phyloP scores from a whole-genome alignment of 495 filamentous ascomycete species.

The Penicillium dipodomyicola region DNA sequence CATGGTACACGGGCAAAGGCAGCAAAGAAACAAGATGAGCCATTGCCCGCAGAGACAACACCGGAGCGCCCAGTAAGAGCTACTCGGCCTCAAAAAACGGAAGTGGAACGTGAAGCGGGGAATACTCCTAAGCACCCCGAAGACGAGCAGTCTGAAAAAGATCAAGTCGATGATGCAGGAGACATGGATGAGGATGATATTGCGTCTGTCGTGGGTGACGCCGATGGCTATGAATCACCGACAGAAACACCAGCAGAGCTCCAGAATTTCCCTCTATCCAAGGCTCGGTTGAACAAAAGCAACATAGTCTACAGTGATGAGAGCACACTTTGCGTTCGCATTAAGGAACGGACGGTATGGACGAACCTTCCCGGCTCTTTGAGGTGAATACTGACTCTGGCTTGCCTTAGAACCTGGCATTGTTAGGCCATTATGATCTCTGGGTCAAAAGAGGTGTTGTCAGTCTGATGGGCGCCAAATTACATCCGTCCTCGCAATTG shows the following conservation, averaged over 20 bases:
- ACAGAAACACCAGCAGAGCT: constrained; percentile 33
- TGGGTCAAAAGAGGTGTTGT: constrained; percentile 63
- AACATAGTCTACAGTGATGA: constrained; percentile 45
- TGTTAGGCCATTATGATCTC: constrained; percentile 73
- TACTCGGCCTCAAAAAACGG: constrained; percentile 6
- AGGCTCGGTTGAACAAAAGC: constrained; percentile 38
- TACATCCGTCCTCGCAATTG: constrained; percentile 50
- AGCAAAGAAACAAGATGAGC: constrained; percentile 24
- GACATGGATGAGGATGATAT: constrained; percentile 29
- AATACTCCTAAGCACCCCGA: constrained; percentile 20
- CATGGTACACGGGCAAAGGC: constrained; percentile 23
- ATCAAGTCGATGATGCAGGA: constrained; percentile 12
- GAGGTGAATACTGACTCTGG: constrained; percentile 18
- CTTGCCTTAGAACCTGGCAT: constrained; percentile 54
- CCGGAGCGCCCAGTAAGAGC: constrained; percentile 10
- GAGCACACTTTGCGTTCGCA: constrained; percentile 39
- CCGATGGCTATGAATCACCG: constrained; percentile 38
- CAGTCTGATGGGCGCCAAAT: constrained; percentile 61
- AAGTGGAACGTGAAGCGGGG: neutral
- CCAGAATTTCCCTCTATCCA: constrained; percentile 46
- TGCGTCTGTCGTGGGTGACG: constrained; percentile 27
- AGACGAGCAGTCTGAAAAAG: constrained; percentile 25
- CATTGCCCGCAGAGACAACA: constrained; percentile 14
- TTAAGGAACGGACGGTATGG: constrained; percentile 45
- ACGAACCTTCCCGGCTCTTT: no score